A percentile compares a stretch with the other conserved stretches of the same genome.
phyloP scores from a whole-genome alignment of 768 basidiomycete species.

The Clavaria fumosa region DNA sequence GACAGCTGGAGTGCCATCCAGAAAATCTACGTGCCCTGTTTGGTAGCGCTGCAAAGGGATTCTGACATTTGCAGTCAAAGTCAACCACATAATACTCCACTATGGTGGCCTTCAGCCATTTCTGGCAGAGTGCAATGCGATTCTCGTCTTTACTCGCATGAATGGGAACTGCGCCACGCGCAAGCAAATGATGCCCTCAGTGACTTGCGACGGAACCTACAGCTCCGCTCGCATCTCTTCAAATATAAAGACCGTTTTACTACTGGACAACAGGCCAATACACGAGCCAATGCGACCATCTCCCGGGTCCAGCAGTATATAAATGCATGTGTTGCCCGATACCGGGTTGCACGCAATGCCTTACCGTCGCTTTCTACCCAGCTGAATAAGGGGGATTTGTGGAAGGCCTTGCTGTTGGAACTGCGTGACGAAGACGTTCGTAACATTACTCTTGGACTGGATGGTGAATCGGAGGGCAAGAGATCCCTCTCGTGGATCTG shows the following conservation, averaged over 20 bases:
- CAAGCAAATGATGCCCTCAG: constrained; percentile 13
- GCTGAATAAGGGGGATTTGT: too few species aligned
- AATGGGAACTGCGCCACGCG: constrained; percentile 9
- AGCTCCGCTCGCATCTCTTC: not conserved
- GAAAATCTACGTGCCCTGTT: not conserved
- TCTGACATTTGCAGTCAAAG: not conserved
- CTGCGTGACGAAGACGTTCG: too few species aligned
- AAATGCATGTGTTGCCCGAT: not conserved
- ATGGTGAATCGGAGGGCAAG: too few species aligned
- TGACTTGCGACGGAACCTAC: constrained; percentile 9
- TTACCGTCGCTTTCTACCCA: too few species aligned
- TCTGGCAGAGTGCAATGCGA: constrained; percentile 5
- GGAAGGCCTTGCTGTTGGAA: too few species aligned
- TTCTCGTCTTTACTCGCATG: constrained; percentile 3
- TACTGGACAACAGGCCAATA: not conserved
- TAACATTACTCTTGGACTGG: too few species aligned
- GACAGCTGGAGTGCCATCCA: not conserved
- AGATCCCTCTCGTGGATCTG: too few species aligned
- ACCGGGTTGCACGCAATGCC: too few species aligned
- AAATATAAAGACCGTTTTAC: not conserved
- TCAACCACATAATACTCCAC: not conserved
- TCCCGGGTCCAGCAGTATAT: not conserved
- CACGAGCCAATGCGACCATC: not conserved
- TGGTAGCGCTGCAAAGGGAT: not conserved
- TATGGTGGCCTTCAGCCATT: constrained; percentile 1